These are phyloP conservation scores for Proliferodiscus dingleyae DNA, from an alignment of 2,329 filamentous ascomycete species.

Conservation along the genomic window DNA sequence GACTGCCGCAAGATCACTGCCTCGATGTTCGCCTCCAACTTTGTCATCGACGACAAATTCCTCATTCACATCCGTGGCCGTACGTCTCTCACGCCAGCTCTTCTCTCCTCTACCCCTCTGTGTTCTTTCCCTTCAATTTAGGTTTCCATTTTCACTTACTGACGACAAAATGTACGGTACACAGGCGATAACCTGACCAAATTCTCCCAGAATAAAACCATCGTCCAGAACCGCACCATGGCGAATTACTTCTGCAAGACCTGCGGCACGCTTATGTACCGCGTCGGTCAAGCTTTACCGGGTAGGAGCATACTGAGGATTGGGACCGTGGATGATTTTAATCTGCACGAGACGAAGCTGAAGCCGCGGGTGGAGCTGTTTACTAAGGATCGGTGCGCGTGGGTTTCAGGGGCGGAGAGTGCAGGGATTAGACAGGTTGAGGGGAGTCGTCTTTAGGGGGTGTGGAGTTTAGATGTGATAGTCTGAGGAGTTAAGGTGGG, in stretches of 20 bases:
- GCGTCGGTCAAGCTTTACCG: constrained; percentile 39
- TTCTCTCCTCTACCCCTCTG: too few species aligned
- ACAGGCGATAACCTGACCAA: constrained; percentile 38
- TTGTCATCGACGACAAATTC: constrained; percentile 42
- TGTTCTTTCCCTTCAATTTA: too few species aligned
- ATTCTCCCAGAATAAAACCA: constrained; percentile 42
- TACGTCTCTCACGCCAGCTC: too few species aligned
- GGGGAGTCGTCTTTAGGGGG: too few species aligned
- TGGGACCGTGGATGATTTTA: constrained; percentile 58
- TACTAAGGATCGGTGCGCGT: constrained; percentile 44
- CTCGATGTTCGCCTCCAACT: constrained; percentile 58
- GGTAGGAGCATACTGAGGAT: constrained; percentile 45
- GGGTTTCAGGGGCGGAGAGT: too few species aligned
- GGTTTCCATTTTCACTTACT: too few species aligned
- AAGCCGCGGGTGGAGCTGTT: constrained; percentile 49
- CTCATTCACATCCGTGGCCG: constrained; percentile 48
- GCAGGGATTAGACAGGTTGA: too few species aligned
- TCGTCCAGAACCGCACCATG: constrained; percentile 46
- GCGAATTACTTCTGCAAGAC: constrained; percentile 55
- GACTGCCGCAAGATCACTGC: constrained; percentile 60
- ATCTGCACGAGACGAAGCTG: constrained; percentile 50
- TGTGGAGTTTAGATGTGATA: too few species aligned
- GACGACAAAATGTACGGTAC: too few species aligned
- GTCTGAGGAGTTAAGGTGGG: too few species aligned
- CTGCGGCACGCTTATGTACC: constrained; percentile 57